phyloP scores from a whole-genome alignment of 352 stramenopile genomes.

The Ophiocytium majus region DNA sequence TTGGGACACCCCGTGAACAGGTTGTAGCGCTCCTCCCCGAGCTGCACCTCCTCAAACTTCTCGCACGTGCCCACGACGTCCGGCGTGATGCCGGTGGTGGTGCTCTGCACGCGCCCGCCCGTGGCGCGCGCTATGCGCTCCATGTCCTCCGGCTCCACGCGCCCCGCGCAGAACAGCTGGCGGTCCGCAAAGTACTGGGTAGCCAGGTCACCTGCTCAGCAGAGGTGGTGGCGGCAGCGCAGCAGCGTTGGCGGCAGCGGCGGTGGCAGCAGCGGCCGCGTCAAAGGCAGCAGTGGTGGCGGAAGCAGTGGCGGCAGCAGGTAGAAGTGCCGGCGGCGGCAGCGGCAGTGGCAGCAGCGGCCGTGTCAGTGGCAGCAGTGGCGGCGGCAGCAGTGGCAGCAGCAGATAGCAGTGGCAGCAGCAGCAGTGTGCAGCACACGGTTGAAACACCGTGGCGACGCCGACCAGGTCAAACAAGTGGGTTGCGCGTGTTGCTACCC shows the following conservation, averaged over 20 bases:
- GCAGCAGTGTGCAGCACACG: background rate
- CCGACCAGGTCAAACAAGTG: too few relatives aligned
- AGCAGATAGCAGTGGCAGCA: background rate
- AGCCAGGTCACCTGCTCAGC: constrained; percentile 74
- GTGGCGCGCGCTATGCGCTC: constrained; percentile 83
- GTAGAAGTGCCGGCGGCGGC: background rate
- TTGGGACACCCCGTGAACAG: constrained; percentile 94
- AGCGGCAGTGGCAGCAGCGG: background rate
- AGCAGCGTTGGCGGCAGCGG: too few relatives aligned
- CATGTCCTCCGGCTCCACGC: constrained; percentile 91
- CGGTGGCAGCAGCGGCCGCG: constrained; percentile 29
- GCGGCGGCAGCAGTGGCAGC: too few relatives aligned
- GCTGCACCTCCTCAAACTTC: constrained; percentile 91
- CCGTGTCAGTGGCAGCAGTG: too few relatives aligned
- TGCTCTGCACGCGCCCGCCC: constrained; percentile 84
- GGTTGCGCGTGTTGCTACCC: too few relatives aligned
- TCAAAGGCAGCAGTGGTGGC: background rate
- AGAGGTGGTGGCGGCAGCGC: background rate
- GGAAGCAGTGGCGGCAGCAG: background rate
- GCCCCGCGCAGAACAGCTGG: constrained; percentile 93
- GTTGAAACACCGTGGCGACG: background rate
- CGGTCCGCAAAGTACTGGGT: constrained; percentile 99
- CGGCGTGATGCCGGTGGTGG: constrained; percentile 76
- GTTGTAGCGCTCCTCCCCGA: constrained; percentile 97
- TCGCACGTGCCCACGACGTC: constrained; percentile 87